Evolutionary conservation across 106 monocot genomes (phyloP), one percentile per base, ranked within the genome.

Genomic region (Agapanthus africanus): DNA sequence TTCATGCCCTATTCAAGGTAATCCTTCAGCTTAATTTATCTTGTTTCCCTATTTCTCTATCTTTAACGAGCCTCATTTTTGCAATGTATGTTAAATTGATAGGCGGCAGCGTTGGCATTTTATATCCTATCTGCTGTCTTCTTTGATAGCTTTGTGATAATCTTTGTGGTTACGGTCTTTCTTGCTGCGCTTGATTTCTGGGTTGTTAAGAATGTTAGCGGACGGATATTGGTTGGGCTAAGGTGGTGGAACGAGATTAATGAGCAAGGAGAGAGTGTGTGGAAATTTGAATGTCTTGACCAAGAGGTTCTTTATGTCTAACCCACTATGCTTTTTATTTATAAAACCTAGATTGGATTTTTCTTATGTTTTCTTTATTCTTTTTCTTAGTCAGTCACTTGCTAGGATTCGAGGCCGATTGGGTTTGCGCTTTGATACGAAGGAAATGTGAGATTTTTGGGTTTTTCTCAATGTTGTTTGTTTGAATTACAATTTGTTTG

Each of bases 211-310:
- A 94, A 94, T 77, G 87, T 94, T 40, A 94, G 94, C 14, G 94
- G 94, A 26, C 68, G 94, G 62, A 94, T 94, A 61, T 54, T 94
- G 70, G 94, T 94, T 31, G 94, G 94, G 26, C 46, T 94, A 70
- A 80, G 94, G 51, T 94, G 94, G 94, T 94, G 94, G 94, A 94
- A 94, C 67, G 94, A 94, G 70, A 90, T 94, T 11, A 70, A 94
- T 23, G 94, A 94, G 21, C 79, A 77, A 63, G 94, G 94, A 3
- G 90, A 90, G 71, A 94, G 94, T 39, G 81, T 94, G 15, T 94
- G 94, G 94, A 94, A 88, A 47, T 94, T 90, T 62, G 94, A 94
- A 62, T 83, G 85, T 74, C 79, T 94, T 47, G 94, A 94, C 73
- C 87, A 87, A 56, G 90, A 94, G 90, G 93, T 88, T 70, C 46